Evolutionary conservation across 1,284 basidiomycete genomes (phyloP).

Genomic region (Ceratobasidium papillatum): DNA sequence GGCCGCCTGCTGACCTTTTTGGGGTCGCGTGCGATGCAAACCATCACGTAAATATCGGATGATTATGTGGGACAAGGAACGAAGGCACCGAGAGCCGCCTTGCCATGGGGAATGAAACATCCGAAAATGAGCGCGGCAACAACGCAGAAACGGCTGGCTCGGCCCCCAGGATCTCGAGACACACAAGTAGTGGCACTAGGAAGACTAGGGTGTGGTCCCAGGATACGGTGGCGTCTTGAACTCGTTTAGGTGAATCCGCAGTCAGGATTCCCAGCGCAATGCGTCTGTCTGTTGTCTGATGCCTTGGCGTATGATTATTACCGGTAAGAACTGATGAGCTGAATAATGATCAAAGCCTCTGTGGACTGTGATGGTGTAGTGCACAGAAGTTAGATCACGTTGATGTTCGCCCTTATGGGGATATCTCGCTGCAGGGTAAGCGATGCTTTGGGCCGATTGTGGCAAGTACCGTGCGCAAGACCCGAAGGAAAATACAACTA

Average conservation of each 20-base stretch:
- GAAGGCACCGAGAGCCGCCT: not conserved
- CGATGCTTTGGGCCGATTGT: not conserved
- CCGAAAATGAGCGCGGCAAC: not conserved
- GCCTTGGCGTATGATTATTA: not conserved
- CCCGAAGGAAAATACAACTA: not conserved
- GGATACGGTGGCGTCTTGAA: constrained; percentile 14
- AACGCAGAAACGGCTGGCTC: not conserved
- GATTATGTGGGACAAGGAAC: constrained; percentile 5
- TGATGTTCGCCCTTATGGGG: constrained; percentile 2
- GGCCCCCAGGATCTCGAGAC: not conserved
- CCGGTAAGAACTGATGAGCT: not conserved
- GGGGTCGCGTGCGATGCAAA: not conserved
- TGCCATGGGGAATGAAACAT: not conserved
- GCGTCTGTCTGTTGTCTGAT: not conserved
- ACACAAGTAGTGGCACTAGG: not conserved
- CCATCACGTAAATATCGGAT: constrained; percentile 8
- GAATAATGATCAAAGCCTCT: not conserved
- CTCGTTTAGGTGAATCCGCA: constrained; percentile 13
- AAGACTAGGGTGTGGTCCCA: not conserved
- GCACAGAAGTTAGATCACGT: not conserved
- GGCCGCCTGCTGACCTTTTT: not conserved
- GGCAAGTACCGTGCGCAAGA: constrained; percentile 29
- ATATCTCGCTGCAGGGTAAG: not conserved
- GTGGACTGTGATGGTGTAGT: not conserved
- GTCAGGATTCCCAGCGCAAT: not conserved